Evolutionary conservation across 768 basidiomycete species (phyloP), one percentile per base, ranked within the genome.

Genomic region (Leccinum variicolor): DNA sequence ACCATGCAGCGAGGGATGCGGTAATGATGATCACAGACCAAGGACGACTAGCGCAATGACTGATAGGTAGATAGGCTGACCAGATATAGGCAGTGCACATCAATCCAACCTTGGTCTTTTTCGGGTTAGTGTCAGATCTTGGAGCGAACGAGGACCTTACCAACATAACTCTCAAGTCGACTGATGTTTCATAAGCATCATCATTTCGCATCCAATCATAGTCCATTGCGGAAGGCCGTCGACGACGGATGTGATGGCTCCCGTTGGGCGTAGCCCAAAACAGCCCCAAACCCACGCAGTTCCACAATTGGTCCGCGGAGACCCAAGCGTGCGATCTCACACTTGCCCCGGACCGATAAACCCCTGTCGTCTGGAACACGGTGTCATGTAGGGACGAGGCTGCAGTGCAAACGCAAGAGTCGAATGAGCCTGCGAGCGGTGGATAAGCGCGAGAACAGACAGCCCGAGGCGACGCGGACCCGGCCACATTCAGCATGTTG

Each of bases 281-380:
- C 57, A 56, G 43, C 56, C 48, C 45, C 45, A 53, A 56, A 62
- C 64, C 57, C 59, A 65, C 57, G 51, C 55, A 56, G 28, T 54
- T 49, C 56, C 58, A 21, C 59, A 43, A 50, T 23, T 53, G 45
- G 57, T 72, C 70, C 70, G 65, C 66, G 68, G 70, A 65, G 51
- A n/a, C 57, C 47, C 29, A 53, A 46, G 33, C 13, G 10, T 45
- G 41, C 21, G 26, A 62, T 60, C 56, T 50, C 63, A 21, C 48
- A 47, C 47, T 57, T 17, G 47, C 19, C 31, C 52, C 50, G 34
- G 48, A 50, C 52, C 39, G 53, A 50, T 53, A 64, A 53, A 50
- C 29, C 45, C 54, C 14, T 49, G 47, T 52, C 21, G 25, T 52
- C 53, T 31, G 54, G 33, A 19, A 26, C 31, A 15, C 43, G 21